phyloP scores from a whole-genome alignment of 176 grass and related monocot genomes.

The Lolium multiflorum region DNA sequence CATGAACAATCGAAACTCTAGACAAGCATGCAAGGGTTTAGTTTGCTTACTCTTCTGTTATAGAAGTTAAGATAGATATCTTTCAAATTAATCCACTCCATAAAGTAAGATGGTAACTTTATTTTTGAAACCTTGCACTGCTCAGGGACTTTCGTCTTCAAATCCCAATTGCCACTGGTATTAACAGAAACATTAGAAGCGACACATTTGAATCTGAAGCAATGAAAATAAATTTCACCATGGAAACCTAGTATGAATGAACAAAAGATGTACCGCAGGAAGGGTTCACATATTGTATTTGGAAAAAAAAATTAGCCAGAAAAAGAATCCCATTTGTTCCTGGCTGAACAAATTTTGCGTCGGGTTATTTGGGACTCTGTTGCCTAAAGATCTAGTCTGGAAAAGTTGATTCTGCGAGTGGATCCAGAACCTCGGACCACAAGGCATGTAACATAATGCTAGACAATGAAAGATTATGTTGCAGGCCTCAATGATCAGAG shows the following conservation, averaged over 20 bases:
- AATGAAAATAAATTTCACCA: slow-evolving; percentile 2
- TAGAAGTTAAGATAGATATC: slow-evolving; percentile 94
- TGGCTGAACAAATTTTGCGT: neutral
- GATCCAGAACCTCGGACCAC: neutral
- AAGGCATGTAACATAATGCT: slow-evolving; percentile 12
- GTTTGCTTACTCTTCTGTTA: slow-evolving; percentile 67
- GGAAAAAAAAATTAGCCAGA: neutral
- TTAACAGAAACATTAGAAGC: slow-evolving; percentile 32
- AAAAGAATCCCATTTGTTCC: neutral
- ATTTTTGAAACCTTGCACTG: slow-evolving; percentile 84
- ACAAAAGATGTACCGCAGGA: neutral
- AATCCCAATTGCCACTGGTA: slow-evolving; percentile 90
- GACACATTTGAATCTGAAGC: slow-evolving; percentile 19
- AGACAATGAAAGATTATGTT: neutral
- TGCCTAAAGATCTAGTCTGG: neutral
- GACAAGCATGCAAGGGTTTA: slow-evolving; percentile 2
- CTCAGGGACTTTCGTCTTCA: slow-evolving; percentile 96
- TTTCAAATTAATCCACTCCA: slow-evolving; percentile 94
- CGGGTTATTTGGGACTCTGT: neutral
- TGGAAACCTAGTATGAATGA: slow-evolving; percentile 1
- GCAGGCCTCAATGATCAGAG: slow-evolving; percentile 4
- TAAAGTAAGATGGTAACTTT: slow-evolving; percentile 80
- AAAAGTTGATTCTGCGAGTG: neutral
- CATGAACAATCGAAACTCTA: neutral
- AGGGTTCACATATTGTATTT: neutral